Evolutionary conservation across 306 rosid species (phyloP).

Genomic region (Quercus dentata): DNA sequence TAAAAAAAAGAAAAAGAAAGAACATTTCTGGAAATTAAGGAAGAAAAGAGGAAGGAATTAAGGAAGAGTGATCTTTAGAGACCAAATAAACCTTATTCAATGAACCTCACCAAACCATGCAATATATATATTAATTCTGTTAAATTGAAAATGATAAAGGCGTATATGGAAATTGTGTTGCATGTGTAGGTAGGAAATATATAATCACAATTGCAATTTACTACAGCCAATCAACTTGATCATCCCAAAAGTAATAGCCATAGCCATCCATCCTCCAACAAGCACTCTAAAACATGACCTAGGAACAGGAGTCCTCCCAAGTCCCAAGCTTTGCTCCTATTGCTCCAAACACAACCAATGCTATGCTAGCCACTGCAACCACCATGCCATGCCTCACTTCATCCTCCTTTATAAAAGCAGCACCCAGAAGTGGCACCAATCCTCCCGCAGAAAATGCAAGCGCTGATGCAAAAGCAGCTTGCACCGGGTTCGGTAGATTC

Average conservation of each 20-base stretch:
- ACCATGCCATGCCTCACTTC: constrained; percentile 2
- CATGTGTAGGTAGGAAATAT: no score
- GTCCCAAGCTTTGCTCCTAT: constrained; percentile 17
- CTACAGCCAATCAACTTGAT: constrained; percentile 25
- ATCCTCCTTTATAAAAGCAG: not conserved
- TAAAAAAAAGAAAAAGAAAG: no score
- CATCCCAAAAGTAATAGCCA: constrained; percentile 23
- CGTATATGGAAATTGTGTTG: no score
- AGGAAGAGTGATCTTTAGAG: no score
- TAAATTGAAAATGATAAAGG: no score
- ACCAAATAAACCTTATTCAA: no score
- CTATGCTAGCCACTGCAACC: constrained; percentile 9
- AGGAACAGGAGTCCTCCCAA: not conserved
- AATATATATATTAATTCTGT: no score
- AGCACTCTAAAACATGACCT: constrained; percentile 12
- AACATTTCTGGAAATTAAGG: no score
- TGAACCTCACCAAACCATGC: no score
- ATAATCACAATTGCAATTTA: constrained; percentile 13
- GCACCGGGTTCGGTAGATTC: constrained; percentile 17
- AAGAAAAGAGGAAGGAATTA: no score
- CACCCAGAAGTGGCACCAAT: constrained; percentile 7
- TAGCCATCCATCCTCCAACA: constrained; percentile 26
- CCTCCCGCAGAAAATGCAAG: constrained; percentile 14
- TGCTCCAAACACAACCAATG: constrained; percentile 12
- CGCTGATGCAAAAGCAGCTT: constrained; percentile 15